Evolutionary conservation across 768 basidiomycete species (phyloP), one percentile per base, ranked within the genome.

Genomic region (Leccinum truebloodii): DNA sequence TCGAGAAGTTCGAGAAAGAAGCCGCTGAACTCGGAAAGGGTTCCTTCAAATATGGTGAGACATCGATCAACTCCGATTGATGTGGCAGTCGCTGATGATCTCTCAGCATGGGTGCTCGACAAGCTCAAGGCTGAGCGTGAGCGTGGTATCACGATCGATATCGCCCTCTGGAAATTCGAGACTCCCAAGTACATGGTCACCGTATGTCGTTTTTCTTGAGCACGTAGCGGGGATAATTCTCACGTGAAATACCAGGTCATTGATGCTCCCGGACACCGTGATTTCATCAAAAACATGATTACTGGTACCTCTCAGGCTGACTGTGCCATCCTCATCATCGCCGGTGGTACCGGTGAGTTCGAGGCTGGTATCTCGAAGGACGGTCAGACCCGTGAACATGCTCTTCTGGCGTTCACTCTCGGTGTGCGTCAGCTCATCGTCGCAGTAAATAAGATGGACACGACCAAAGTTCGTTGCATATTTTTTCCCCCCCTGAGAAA

Each of bases 211-310:
- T 24, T 22, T 39, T 55, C 53, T 52, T 22, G 3, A 16, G 22
- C 39, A 24, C 10, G 22, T 18, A 34, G 14, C 22, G 9, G 62
- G 61, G n/a, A 51, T 20, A n/a, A 54, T 52, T 58, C 59, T 61
- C 26, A 56, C 52, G 9, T 22, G 2, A n/a, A 64, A 53, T 55
- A 63, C 54, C 67, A 92, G 94, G 94, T 99, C 81, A 98, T 98
- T 71, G 97, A 98, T 76, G 97, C 97, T 77, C 97, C 97, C 52
- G 96, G 96, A 76, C 95, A 97, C 79, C 95, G 97, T 88, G 97
- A 99, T 76, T 99, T 99, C 83, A 99, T 99, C 87, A 99, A 99
- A 84, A 99, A 97, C 93, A 97, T 95, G 95, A 99, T 99, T 78
- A 99, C 97, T 64, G 97, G 97, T 86, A 99, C 97, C 72, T 99